A percentile compares a stretch with the other conserved stretches of the same genome.
These are phyloP conservation scores for Neckera pumila DNA, from an alignment of 225 moss, liverwort and hornwort genomes.

Conservation along the genomic window DNA sequence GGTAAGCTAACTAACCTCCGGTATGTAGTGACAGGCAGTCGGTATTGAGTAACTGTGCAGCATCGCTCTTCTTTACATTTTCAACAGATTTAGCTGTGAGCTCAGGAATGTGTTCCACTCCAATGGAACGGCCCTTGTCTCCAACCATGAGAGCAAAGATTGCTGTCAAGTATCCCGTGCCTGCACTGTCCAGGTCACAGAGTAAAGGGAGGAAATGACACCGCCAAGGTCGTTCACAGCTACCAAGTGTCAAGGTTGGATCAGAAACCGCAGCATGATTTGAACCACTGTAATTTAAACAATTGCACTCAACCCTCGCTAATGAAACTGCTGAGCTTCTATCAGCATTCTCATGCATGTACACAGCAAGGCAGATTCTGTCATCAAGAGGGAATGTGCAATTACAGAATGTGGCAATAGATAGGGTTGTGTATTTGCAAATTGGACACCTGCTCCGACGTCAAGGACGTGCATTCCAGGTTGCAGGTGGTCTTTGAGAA, in stretches of 20 bases:
- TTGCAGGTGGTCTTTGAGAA: conserved; percentile 60
- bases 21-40: conserved; percentile 45
- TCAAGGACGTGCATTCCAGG: conserved; percentile 79
- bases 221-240: background rate
- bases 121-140: conserved; percentile 44
- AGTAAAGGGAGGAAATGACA: background rate
- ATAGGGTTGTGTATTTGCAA: background rate
- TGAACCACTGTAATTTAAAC: background rate
- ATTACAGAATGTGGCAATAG: background rate
- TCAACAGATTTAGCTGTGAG: conserved; percentile 51
- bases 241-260: background rate
- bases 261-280: background rate
- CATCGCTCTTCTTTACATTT: conserved; percentile 49
- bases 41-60: conserved; percentile 34
- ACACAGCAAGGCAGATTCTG: background rate
- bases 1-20: conserved; percentile 31
- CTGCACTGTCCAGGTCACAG: conserved; percentile 23
- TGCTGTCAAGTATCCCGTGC: conserved; percentile 79
- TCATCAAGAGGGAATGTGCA: background rate
- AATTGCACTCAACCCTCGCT: background rate
- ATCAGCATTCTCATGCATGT: background rate
- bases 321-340: background rate
- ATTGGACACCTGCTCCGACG: conserved; percentile 50
- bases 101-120: conserved; percentile 77
- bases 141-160: conserved; percentile 70